Evolutionary conservation across 768 basidiomycete genomes (phyloP), one percentile per base, ranked within the genome.

Genomic region (Calocybe gangraenosa): DNA sequence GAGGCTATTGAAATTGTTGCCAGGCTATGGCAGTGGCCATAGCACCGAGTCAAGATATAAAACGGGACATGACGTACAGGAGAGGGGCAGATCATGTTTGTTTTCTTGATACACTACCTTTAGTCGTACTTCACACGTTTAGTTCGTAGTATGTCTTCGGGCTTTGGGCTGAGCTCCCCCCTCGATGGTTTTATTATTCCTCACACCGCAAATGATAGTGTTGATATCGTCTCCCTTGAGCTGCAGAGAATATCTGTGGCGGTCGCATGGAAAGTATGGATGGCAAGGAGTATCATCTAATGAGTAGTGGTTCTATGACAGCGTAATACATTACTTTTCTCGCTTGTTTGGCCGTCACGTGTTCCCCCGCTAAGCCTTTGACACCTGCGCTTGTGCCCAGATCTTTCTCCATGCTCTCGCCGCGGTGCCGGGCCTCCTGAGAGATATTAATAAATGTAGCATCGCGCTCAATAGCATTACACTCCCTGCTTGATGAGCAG

Each of bases 401-500:
- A 59, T 67, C 42, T 53, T 49, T 46, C 82, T 65, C 86, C 83
- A 86, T 19, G 73, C 59, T 36, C 69, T 69, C 10, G 90, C 88
- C 15, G 82, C 82, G 10, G 60, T 52, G 15, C 83, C 73, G 0
- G 93, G 94, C 44, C 76, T 69, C 28, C 92, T 73, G 44, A 97
- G 64, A 0, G 82, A 74, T 14, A 88, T 74, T 5, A 87, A 67
- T 2, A 94, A 61, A 40, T 91, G 91, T 1, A 92, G 62, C 74
- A 92, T 80, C 3, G 87, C 78, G 17, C 87, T 93, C 37, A 99
- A 68, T 6, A 99, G 70, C 31, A 85, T 74, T 6, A 98, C 87
- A 56, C 92, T 95, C 4, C 95, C 96, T 0, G 92, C 95, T 63
- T 99, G 96, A 61, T 99, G 96, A 23, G 84, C 76, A 10, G 95